Evolutionary conservation across 306 rosid species (phyloP).

Genomic region (Dalbergia cultrata): DNA sequence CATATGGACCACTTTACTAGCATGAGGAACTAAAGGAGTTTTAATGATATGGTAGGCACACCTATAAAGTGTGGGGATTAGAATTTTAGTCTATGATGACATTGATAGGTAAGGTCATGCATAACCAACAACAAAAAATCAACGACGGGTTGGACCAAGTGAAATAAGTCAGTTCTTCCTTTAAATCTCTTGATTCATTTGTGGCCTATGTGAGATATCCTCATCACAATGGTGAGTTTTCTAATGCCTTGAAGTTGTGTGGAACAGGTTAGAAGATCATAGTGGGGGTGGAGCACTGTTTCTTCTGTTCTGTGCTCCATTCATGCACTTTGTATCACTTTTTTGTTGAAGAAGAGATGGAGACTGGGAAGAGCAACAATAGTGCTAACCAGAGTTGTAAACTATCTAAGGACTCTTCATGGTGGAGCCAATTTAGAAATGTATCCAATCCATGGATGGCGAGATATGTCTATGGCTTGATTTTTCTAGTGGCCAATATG

Average conservation of each 20-base stretch:
- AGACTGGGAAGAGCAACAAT: conserved; percentile 43
- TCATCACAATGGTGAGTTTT: conserved; percentile 31
- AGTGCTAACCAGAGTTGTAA: conserved; percentile 35
- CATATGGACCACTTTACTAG: conserved; percentile 3
- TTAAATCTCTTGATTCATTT: conserved; percentile 11
- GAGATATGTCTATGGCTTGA: conserved; percentile 86
- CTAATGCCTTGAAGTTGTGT: conserved; percentile 39
- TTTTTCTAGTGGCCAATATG: conserved; percentile 75
- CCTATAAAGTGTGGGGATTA: conserved; percentile 29
- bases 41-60: conserved; percentile 35
- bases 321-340: conserved; percentile 38
- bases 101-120: conserved; percentile 17
- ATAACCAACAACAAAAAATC: background rate
- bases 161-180: background rate
- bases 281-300: conserved; percentile 26
- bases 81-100: conserved; percentile 37
- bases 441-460: conserved; percentile 96
- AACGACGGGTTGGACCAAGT: conserved; percentile 27
- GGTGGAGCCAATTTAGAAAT: conserved; percentile 77
- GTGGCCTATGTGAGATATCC: background rate
- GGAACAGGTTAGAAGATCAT: conserved; percentile 32
- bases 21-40: conserved; percentile 26
- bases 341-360: conserved; percentile 59
- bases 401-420: conserved; percentile 54
- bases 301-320: conserved; percentile 14